Evolutionary conservation across 495 filamentous ascomycete species (phyloP), one percentile per base, ranked within the genome.

Genomic region (Penicillium longicatenatum): DNA sequence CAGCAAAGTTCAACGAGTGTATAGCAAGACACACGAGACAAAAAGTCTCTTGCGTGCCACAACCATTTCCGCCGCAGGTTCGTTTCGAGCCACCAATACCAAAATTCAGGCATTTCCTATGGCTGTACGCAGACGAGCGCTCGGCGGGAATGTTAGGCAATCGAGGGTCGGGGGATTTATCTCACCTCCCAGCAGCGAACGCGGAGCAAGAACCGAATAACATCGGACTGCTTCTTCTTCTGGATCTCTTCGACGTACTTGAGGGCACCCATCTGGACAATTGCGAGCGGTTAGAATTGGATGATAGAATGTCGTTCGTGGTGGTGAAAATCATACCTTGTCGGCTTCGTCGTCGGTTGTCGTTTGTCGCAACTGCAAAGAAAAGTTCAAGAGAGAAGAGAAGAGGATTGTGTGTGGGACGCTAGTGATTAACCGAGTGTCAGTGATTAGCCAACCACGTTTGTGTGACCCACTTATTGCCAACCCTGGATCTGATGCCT

Each of bases 141-240:
- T 72, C 75, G 75, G 73, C 75, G 75, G 74, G 67, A 69, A 77
- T 75, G 75, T 78, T 70, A 77, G 73, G 69, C 63, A 65, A 73
- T 75, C 75, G 71, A 82, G 68, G 67, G 72, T 75, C 65, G 64
- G 63, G 64, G 66, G 62, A 42, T 74, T 84, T 70, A 67, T 86
- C 94, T 89, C 87, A 98, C 94, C 90, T 98, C 94, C 94, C 94
- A 98, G 91, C 95, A 98, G 82, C 94, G 92, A 74, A 98, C 95
- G 76, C 94, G 93, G 75, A 96, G 90, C 80, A 98, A 86, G 86
- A 98, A 98, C 83, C 92, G 93, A 80, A 97, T 88, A 65, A 98
- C 89, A 80, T 98, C 94, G 73, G 90, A 95, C 85, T 98, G 94
- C 90, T 98, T 98, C 90, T 96, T 96, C 90, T 98, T 98, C 75